Evolutionary conservation across 345 rosid genomes (phyloP).

Genomic region (Lepidium aucheri): DNA sequence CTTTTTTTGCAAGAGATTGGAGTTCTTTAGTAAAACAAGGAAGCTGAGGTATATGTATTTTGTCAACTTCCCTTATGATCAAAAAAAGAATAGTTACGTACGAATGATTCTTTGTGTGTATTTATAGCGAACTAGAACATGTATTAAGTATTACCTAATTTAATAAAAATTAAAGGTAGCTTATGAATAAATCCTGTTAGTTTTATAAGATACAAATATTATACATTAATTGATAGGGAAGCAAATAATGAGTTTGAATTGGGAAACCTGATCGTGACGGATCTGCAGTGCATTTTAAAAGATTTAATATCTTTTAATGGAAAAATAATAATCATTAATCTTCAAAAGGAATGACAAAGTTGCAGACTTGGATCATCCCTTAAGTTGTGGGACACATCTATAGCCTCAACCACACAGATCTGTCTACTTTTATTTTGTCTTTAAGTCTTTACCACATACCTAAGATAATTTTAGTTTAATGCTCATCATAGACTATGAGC

Average conservation of each 20-base stretch:
- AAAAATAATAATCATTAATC: conserved; percentile 5
- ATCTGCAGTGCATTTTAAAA: not conserved
- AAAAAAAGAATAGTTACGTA: too few species aligned
- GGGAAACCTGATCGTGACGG: conserved; percentile 3
- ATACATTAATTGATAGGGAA: not conserved
- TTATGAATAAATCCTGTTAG: not conserved
- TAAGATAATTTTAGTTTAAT: not conserved
- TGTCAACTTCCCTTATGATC: not conserved
- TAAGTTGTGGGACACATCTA: conserved; percentile 11
- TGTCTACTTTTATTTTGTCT: not conserved
- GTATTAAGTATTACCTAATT: not conserved
- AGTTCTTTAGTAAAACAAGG: conserved; percentile 20
- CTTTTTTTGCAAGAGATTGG: not conserved
- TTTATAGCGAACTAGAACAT: not conserved
- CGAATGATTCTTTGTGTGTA: too few species aligned
- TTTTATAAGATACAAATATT: not conserved
- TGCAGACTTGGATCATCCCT: conserved; percentile 2
- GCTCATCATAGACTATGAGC: conserved; percentile 19
- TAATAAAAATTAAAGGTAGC: not conserved
- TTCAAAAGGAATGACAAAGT: not conserved
- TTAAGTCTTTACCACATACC: not conserved
- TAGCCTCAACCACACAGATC: conserved; percentile 1
- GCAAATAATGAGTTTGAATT: not conserved
- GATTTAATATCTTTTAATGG: not conserved
- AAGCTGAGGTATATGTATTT: not conserved